These are phyloP conservation scores for Malassezia caprae DNA, from an alignment of 1,284 basidiomycete genomes.

Conservation along the genomic window DNA sequence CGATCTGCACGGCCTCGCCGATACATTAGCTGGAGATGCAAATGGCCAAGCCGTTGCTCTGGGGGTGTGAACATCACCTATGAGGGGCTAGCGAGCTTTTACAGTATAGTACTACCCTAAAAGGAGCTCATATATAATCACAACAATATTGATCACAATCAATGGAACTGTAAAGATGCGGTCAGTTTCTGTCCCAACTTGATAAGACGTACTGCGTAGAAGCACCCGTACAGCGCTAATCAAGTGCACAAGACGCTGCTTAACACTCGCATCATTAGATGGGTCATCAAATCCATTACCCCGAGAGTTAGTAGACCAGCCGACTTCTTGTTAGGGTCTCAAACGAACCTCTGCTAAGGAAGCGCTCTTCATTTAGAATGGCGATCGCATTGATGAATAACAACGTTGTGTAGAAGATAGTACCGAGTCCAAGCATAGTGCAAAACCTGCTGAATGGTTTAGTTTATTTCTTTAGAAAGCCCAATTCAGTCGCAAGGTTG, in stretches of 20 bases:
- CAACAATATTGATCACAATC: slow-evolving; percentile 13
- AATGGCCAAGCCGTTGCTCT: neutral
- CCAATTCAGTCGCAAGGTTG: neutral
- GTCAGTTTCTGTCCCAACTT: neutral
- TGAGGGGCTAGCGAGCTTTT: neutral
- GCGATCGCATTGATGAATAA: slow-evolving; percentile 86
- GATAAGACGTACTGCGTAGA: slow-evolving; percentile 67
- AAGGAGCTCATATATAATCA: slow-evolving; percentile 17
- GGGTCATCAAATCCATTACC: slow-evolving; percentile 25
- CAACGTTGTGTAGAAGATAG: slow-evolving; percentile 53
- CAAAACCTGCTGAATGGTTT: neutral
- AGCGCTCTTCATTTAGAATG: slow-evolving; percentile 85
- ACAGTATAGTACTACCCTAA: slow-evolving; percentile 7
- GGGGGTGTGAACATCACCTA: neutral
- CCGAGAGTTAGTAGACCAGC: slow-evolving; percentile 59
- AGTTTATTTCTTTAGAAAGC: neutral
- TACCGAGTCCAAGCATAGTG: slow-evolving; percentile 33
- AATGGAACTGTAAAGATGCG: slow-evolving; percentile 13
- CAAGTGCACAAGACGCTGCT: slow-evolving; percentile 75
- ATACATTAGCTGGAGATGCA: neutral
- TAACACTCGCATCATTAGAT: slow-evolving; percentile 55
- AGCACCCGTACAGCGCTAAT: slow-evolving; percentile 86
- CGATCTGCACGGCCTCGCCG: neutral
- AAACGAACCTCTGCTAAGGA: slow-evolving; percentile 74
- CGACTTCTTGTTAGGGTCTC: slow-evolving; percentile 56